Evolutionary conservation across 306 rosid genomes (phyloP).

Genomic region (Oemleria cerasiformis): DNA sequence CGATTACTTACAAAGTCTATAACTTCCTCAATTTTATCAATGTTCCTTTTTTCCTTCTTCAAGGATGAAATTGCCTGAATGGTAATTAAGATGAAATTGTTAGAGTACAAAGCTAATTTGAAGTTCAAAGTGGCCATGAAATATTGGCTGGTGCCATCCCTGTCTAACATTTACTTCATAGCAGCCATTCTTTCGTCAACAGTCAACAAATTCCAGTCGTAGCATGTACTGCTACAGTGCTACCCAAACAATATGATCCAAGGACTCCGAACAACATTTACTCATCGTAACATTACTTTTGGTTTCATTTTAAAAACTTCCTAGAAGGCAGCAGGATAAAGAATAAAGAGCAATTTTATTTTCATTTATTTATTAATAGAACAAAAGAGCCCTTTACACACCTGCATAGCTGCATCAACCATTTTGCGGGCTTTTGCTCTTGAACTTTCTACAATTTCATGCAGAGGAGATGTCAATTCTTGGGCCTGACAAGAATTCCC

Average conservation of each 20-base stretch:
- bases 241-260: neutral
- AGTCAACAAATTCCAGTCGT: neutral
- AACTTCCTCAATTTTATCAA: slow-evolving; percentile 68
- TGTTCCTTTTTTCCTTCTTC: slow-evolving; percentile 44
- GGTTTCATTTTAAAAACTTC: slow-evolving; percentile 14
- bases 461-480: slow-evolving; percentile 59
- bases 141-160: slow-evolving; percentile 10
- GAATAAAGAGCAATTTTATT: neutral
- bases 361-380: too few species aligned
- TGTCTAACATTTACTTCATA: too few species aligned
- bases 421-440: slow-evolving; percentile 61
- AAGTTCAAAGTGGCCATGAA: slow-evolving; percentile 6
- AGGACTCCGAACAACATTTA: neutral
- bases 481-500: slow-evolving; percentile 52
- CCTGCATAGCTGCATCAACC: slow-evolving; percentile 82
- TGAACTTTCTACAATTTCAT: slow-evolving; percentile 85
- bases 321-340: neutral
- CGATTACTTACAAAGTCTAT: slow-evolving; percentile 59
- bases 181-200: too few species aligned
- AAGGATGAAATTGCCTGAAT: slow-evolving; percentile 66
- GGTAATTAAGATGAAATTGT: slow-evolving; percentile 25
- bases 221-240: neutral
- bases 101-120: slow-evolving; percentile 16
- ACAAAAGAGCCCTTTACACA: slow-evolving; percentile 22
- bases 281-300: neutral